Percentiles rank a stretch among this genome's conserved stretches.
phyloP scores from a whole-genome alignment of 1,284 basidiomycete species.

The Apiotrichum brassicae region DNA sequence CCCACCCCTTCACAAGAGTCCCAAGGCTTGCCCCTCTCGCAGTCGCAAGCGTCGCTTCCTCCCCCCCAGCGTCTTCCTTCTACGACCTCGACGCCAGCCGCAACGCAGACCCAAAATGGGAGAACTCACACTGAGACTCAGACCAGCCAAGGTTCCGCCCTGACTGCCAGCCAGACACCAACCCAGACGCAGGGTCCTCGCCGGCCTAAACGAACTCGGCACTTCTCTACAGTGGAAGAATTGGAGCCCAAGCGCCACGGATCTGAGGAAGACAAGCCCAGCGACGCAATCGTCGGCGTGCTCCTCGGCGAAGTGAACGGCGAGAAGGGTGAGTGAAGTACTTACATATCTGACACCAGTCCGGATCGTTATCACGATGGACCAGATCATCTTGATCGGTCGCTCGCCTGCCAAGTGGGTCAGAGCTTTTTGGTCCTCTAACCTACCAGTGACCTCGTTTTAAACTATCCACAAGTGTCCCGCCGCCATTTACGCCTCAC shows the following conservation, averaged over 20 bases:
- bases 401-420: background rate
- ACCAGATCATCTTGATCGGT: background rate
- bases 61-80: no score
- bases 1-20: no score
- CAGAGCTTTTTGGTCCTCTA: background rate
- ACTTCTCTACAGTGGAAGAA: no score
- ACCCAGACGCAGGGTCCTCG: no score
- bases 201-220: no score
- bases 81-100: no score
- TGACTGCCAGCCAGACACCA: no score
- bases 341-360: background rate
- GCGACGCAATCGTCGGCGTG: background rate
- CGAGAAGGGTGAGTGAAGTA: background rate
- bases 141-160: no score
- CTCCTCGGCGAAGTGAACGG: background rate
- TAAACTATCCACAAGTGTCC: slow-evolving; percentile 6
- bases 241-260: background rate
- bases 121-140: no score
- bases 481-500: slow-evolving; percentile 15
- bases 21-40: no score
- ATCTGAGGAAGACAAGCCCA: background rate
- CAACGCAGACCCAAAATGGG: no score
- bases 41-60: no score
- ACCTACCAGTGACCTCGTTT: background rate
- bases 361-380: background rate